phyloP scores from a whole-genome alignment of 2,329 filamentous ascomycete species.

The Neocucurbitaria cava region DNA sequence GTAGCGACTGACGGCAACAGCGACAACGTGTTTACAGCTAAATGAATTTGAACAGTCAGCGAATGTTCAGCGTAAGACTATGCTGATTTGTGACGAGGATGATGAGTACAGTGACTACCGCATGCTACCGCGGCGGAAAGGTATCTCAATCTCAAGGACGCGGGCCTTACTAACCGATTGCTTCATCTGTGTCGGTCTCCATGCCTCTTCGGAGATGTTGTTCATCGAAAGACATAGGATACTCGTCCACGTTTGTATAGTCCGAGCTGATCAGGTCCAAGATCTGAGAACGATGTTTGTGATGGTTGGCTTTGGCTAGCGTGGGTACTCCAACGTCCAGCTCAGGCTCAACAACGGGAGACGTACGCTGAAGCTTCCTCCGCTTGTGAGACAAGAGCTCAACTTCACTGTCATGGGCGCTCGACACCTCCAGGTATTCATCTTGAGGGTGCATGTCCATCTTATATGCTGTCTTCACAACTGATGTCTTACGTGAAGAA shows the following conservation, averaged over 20 bases:
- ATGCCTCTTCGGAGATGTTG: background rate
- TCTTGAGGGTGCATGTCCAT: conserved; percentile 41
- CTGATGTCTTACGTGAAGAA: conserved; percentile 30
- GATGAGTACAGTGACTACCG: background rate
- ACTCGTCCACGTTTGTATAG: background rate
- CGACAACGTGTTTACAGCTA: background rate
- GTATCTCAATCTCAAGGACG: background rate
- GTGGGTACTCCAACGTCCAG: background rate
- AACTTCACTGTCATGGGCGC: conserved; percentile 3
- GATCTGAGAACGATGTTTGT: background rate
- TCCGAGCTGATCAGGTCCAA: background rate
- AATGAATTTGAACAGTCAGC: conserved; percentile 4
- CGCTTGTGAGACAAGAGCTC: conserved; percentile 1
- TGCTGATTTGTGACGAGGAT: background rate
- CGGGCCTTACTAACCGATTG: background rate
- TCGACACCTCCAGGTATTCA: conserved; percentile 16
- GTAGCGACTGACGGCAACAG: background rate
- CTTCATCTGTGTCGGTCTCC: background rate
- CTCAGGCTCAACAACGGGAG: background rate
- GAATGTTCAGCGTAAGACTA: background rate
- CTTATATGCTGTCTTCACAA: conserved; percentile 30
- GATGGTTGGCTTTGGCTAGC: background rate
- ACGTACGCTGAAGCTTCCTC: background rate
- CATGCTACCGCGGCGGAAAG: background rate
- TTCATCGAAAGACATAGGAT: background rate